Evolutionary conservation across 148 eudicot species (phyloP), one percentile per base, ranked within the genome.

Genomic region (Rheum nobile): DNA sequence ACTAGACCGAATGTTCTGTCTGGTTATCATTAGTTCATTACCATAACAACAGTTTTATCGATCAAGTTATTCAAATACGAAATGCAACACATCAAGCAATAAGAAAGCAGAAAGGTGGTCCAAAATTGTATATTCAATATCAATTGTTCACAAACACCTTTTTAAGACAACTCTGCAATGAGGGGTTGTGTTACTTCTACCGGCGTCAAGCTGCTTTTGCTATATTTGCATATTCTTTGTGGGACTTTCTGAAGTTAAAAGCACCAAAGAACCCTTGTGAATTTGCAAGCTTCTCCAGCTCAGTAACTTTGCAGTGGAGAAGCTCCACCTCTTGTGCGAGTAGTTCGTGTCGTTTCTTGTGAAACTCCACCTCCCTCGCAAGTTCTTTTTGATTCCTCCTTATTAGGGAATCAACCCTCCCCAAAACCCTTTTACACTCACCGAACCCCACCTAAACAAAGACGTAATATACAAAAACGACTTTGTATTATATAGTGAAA

Each of bases 181-280:
- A 54, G 29, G 59, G 59, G 59, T 54, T 22, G 2, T 22, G 11
- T 54, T 54, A 22, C 21, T 28, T 12, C 65, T 57, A 28, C 59
- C 34, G 32, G 2, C 10, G 46, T 87, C 77, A 86, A 68, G 87
- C 83, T 72, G 82, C 81, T 54, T 79, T 75, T 50, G 85, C 79
- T 50, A 82, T 50, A 73, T 85, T 85, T 52, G 68, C 78, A 55
- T 76, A 72, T 77, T 73, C 80, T 28, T 78, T 57, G 9, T 78
- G 73, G 75, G 77, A 46, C 29, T 57, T 52, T 75, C 70, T 80
- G 42, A 86, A 69, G 73, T 78, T 82, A 69, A 90, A 85, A 38
- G 85, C 80, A 68, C 94, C 89, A 38, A 86, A 52, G 11, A 88
- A 78, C 52, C 96, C 90, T 74, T 79, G 80, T 71, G 71, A 35